Conservation (phyloP, 2,329 filamentous ascomycete genomes). For the Beauveria australis region DNA sequence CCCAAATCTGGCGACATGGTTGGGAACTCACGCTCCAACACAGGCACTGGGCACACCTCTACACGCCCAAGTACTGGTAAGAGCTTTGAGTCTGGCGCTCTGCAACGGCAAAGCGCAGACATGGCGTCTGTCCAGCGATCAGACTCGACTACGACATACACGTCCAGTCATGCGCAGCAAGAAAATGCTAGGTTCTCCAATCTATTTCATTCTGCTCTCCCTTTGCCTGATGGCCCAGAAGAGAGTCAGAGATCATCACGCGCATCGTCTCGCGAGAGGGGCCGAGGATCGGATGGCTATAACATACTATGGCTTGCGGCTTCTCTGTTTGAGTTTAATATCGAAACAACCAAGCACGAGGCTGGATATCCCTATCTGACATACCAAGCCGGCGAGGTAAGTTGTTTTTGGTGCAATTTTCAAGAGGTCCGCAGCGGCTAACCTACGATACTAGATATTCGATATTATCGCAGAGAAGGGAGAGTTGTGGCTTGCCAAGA, state of each 20-base stretch:
- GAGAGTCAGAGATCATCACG: conserved; percentile 46
- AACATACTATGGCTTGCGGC: conserved; percentile 85
- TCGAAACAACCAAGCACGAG: conserved; percentile 83
- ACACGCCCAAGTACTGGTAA: conserved; percentile 52
- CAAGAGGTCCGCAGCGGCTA: not conserved
- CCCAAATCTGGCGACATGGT: conserved; percentile 48
- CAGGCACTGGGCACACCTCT: conserved; percentile 28
- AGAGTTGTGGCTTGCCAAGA: conserved; percentile 94
- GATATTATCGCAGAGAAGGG: conserved; percentile 94
- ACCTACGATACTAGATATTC: conserved; percentile 50
- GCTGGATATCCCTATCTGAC: conserved; percentile 93
- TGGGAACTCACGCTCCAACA: conserved; percentile 39
- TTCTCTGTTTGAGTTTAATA: conserved; percentile 94
- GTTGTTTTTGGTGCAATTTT: conserved; percentile 17
- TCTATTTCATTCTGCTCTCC: conserved; percentile 81
- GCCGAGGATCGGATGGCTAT: conserved; percentile 46
- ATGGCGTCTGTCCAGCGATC: conserved; percentile 36
- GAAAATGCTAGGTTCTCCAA: conserved; percentile 57
- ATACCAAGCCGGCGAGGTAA: conserved; percentile 84
- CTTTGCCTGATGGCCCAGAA: conserved; percentile 60
- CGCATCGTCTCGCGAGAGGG: conserved; percentile 52
- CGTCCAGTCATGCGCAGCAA: conserved; percentile 37
- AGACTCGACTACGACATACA: conserved; percentile 49
- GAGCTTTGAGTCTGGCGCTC: conserved; percentile 46
- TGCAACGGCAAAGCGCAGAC: conserved; percentile 45